phyloP scores from a whole-genome alignment of 2,329 filamentous ascomycete genomes.

The Hirsutella minnesotensis region DNA sequence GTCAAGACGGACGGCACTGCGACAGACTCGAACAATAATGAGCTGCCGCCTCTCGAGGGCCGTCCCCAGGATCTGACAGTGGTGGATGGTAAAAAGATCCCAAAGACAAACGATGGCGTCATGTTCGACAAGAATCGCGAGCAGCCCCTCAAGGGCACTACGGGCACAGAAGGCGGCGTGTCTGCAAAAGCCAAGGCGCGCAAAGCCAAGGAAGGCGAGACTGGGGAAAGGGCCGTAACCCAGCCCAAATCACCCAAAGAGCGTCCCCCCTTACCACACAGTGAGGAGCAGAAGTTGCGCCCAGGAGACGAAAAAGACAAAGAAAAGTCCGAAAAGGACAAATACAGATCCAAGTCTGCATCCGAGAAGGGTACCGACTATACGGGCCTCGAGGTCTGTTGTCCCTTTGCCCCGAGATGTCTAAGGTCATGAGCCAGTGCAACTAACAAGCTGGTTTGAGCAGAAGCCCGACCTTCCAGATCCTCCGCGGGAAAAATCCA shows the following conservation, averaged over 20 bases:
- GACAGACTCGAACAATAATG: slow-evolving; percentile 21
- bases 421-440: not conserved
- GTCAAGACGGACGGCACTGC: slow-evolving; percentile 41
- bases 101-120: slow-evolving; percentile 62
- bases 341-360: not conserved
- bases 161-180: slow-evolving; percentile 80
- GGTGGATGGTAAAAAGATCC: slow-evolving; percentile 49
- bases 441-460: slow-evolving; percentile 8
- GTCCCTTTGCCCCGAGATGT: not conserved
- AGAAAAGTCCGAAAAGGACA: slow-evolving; percentile 18
- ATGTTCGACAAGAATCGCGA: slow-evolving; percentile 80
- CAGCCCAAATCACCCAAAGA: slow-evolving; percentile 78
- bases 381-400: slow-evolving; percentile 23
- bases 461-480: slow-evolving; percentile 79
- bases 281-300: slow-evolving; percentile 60
- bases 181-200: slow-evolving; percentile 74
- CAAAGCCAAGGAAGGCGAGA: slow-evolving; percentile 54
- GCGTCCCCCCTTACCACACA: slow-evolving; percentile 68
- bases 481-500: slow-evolving; percentile 62
- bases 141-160: slow-evolving; percentile 72
- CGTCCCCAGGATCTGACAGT: slow-evolving; percentile 39
- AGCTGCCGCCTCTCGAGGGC: slow-evolving; percentile 34
- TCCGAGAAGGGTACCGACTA: slow-evolving; percentile 30
- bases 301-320: slow-evolving; percentile 28
- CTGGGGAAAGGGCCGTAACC: slow-evolving; percentile 56